A percentile compares a stretch with the other conserved stretches of the same genome.
These are phyloP conservation scores for Mycena leptocephala DNA, from an alignment of 768 basidiomycete species.

Conservation along the genomic window DNA sequence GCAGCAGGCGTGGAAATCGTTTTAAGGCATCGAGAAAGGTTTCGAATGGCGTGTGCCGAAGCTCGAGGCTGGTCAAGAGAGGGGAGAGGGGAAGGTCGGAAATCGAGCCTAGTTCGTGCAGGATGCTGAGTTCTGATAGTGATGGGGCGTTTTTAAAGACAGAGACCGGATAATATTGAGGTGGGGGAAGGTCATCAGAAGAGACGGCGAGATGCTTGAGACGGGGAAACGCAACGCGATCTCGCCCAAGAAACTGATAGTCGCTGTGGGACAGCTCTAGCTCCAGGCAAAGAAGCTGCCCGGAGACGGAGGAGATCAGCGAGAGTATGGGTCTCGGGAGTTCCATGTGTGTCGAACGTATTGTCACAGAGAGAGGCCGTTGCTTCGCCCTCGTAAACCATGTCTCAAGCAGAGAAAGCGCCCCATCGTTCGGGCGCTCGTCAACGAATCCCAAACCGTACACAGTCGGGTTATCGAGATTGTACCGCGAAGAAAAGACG, in stretches of 20 bases:
- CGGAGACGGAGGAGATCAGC: background rate
- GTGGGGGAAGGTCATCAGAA: background rate
- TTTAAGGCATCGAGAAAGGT: too few relatives aligned
- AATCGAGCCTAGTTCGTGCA: too few relatives aligned
- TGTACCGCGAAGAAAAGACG: too few relatives aligned
- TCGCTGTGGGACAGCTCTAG: background rate
- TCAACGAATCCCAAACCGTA: too few relatives aligned
- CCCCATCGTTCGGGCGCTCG: background rate
- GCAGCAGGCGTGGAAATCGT: too few relatives aligned
- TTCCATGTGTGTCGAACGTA: background rate
- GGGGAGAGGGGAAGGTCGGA: too few relatives aligned
- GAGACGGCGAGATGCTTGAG: background rate
- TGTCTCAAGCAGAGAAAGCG: background rate
- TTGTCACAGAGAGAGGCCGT: background rate
- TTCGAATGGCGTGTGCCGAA: too few relatives aligned
- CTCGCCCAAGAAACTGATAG: background rate
- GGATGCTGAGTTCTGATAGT: too few relatives aligned
- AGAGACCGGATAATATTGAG: background rate
- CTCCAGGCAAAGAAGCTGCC: background rate
- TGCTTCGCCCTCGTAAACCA: background rate
- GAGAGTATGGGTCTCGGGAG: background rate
- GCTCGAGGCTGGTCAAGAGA: too few relatives aligned
- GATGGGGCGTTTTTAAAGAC: background rate
- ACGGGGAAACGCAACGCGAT: background rate
- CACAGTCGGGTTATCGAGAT: too few relatives aligned